These are phyloP conservation scores for Annulohypoxylon maeteangense DNA, from an alignment of 495 filamentous ascomycete genomes.

Conservation along the genomic window DNA sequence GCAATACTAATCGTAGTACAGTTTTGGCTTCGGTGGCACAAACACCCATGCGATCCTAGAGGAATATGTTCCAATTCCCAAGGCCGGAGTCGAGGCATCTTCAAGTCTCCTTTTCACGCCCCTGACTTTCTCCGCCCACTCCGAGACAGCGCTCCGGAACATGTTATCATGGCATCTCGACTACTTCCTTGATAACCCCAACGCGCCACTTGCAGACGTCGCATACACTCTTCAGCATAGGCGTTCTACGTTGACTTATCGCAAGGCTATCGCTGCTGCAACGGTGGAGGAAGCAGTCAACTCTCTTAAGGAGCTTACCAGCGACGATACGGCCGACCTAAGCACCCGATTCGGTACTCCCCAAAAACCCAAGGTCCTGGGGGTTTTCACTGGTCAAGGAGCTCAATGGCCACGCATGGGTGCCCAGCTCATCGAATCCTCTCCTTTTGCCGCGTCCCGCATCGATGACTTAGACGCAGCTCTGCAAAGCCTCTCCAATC, in stretches of 20 bases:
- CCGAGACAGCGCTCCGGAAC: not conserved
- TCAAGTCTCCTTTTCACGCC: not conserved
- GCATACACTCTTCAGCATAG: not conserved
- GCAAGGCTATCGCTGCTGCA: not conserved
- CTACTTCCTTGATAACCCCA: not conserved
- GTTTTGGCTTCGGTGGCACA: not conserved
- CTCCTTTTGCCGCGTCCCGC: not conserved
- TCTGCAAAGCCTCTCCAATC: not conserved
- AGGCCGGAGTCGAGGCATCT: not conserved
- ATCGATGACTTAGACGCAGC: not conserved
- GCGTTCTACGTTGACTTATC: not conserved
- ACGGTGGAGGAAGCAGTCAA: not conserved
- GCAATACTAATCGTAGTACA: not conserved
- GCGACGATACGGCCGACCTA: not conserved
- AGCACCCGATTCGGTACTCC: not conserved
- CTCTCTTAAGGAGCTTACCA: not conserved
- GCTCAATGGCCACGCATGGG: not conserved
- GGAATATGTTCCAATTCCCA: not conserved
- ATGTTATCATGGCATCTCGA: conserved; percentile 1
- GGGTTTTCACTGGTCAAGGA: not conserved
- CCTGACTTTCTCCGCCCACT: not conserved
- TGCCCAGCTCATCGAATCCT: not conserved
- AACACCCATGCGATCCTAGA: not conserved
- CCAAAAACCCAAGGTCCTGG: not conserved
- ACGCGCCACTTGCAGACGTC: not conserved